A percentile compares a stretch with the other conserved stretches of the same genome.
Evolutionary conservation across 495 filamentous ascomycete species (phyloP).

Genomic region (Tetracladium marchalianum): DNA sequence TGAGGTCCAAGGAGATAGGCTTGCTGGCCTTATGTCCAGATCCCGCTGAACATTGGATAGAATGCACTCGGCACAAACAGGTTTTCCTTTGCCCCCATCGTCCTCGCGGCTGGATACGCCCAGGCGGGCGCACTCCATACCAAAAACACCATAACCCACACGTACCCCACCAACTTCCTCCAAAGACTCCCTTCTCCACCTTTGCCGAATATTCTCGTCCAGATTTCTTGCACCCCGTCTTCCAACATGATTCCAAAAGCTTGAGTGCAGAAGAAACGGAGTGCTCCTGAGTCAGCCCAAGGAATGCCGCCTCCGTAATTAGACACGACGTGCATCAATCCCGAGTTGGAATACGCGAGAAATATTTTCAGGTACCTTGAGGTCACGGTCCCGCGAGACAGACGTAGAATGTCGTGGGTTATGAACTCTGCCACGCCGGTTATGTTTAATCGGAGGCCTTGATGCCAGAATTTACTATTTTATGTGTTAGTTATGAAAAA

Average conservation of each 20-base stretch:
- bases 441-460: constrained; percentile 23
- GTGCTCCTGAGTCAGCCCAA: constrained; percentile 16
- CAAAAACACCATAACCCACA: constrained; percentile 6
- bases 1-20: no score
- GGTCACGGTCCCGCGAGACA: constrained; percentile 19
- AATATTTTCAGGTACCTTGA: constrained; percentile 25
- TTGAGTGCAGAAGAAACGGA: constrained; percentile 24
- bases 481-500: no score
- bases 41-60: no score
- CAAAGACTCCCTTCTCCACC: constrained; percentile 1
- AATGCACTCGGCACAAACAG: no score
- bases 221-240: constrained; percentile 19
- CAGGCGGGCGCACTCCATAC: background rate
- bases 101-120: constrained; percentile 3
- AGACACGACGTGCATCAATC: constrained; percentile 18
- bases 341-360: constrained; percentile 26
- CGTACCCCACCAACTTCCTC: background rate
- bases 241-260: constrained; percentile 28
- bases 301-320: constrained; percentile 17
- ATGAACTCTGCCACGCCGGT: constrained; percentile 21
- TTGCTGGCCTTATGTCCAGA: no score
- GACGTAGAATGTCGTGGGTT: constrained; percentile 19
- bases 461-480: constrained; percentile 33
- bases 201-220: background rate
- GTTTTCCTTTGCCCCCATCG: background rate